Base-by-base conservation (phyloP, 2,329 filamentous ascomycete genomes). In the Trichoderma aggressivum region DNA sequence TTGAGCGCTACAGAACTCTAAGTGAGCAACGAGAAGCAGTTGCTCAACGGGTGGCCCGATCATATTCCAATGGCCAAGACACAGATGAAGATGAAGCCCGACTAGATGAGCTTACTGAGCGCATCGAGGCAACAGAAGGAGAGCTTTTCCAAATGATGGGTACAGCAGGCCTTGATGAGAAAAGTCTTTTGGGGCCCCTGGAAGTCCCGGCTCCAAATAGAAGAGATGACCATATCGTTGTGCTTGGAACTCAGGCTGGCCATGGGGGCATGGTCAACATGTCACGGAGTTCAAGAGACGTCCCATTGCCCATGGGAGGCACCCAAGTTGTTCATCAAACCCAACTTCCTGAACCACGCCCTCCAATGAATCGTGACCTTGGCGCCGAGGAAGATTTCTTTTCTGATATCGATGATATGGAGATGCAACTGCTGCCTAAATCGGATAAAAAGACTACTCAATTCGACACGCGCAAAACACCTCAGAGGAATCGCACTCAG, bases 291-390 rank as follows among this genome's bases (percentile, higher is more conserved):
- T 78, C 81, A 5, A 78, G 76, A 58, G 80, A 82, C n/a, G 77
- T 75, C 10, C 77, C 78, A 3, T 39, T 77, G 14, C 75, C 75
- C 18, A 75, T 78, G 1, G 78, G 81, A 47, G 80, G 79, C 14
- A 83, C 84, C 1, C 84, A 89, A 72, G 81, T 87, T 21, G 82
- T 88, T 24, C 81, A 84, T 24, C 86, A 88, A 74, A 88, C 86
- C 1, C 86, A 88, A 69, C 74, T 85, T 26, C 79, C 81, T 11
- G 73, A 74, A 36, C 70, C 50, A 3, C 66, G 30, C 36, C 61
- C 32, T 21, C 28, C 28, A 28, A 63, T 58, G 14, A 72, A 74
- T n/a, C 76, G 70, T 3, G 73, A 76, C 21, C 73, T 77, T 47
- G 77, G 77, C 24, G 73, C 72, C 8, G 75, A 76, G 7, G 76